Evolutionary conservation across 2,329 filamentous ascomycete genomes (phyloP), one percentile per base, ranked within the genome.

Genomic region (Aspergillus japonicus): DNA sequence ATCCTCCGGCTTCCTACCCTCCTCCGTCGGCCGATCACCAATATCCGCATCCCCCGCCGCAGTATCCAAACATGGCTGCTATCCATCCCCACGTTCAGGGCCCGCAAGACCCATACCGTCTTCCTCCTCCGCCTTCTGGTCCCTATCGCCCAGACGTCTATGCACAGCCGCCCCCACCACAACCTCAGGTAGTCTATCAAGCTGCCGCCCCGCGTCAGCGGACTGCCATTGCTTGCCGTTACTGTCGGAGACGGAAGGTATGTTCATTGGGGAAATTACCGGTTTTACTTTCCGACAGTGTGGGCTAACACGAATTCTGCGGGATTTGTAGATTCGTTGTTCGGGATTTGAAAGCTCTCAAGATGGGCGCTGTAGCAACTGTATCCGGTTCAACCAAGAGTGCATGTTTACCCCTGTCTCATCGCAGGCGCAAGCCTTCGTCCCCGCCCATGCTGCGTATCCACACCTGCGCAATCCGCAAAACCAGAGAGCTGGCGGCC

Each of bases 321-420:
- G 14, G 48, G 23, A 50, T 53, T 62, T 61, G 59, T 74, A 91
- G 88, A 90, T 91, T 73, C 87, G 89, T 61, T 91, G 88, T 79
- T 90, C 88, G 4, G 89, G 88, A 29, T 91, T 90, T 71, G 88
- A 90, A 69, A 85, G 83, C 58, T 89, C 87, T 44, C 85, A 87
- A 44, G 87, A 90, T 73, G 89, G 89, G 61, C 85, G 87, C 61
- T 91, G 88, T 79, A 85, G 82, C 69, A 91, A 91, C 73, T 91
- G 88, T 71, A 81, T 87, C 64, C 82, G 88, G 51, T 91, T 91
- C 77, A 88, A 88, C 65, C 88, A 91, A 75, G 87, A 90, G 71
- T 91, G 89, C 76, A 86, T 91, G 75, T 91, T 91, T 75, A 90
- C 88, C 1, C 88, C 89, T 2, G 88, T 91, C 24, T 90, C 87